These are phyloP conservation scores for Diaporthe humulicola DNA, from an alignment of 2,329 filamentous ascomycete species.

Conservation along the genomic window DNA sequence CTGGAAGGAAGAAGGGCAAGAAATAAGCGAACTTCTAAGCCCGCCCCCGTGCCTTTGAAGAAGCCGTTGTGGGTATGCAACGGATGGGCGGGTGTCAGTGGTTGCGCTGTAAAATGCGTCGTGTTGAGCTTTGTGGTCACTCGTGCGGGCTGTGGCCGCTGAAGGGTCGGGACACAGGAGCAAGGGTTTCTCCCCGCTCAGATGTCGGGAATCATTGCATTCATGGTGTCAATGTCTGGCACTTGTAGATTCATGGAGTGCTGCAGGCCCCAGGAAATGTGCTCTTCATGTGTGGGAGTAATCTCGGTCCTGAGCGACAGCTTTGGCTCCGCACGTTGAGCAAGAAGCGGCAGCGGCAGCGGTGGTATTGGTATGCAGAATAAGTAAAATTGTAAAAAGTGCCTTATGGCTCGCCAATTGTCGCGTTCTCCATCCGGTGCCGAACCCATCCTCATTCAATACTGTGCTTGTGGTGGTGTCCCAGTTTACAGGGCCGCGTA, in stretches of 20 bases:
- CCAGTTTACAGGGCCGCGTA: not conserved
- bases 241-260: not conserved
- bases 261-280: not conserved
- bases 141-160: not conserved
- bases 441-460: not conserved
- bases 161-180: not conserved
- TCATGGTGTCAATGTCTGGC: not conserved
- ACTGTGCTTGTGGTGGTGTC: not conserved
- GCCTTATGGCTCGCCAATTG: not conserved
- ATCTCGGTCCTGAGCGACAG: not conserved
- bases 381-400: conserved; percentile 1
- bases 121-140: not conserved
- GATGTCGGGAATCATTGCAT: not conserved
- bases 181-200: not conserved
- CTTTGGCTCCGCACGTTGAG: not conserved
- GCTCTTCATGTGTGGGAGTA: not conserved
- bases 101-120: not conserved
- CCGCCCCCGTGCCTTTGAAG: not conserved
- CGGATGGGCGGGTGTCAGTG: not conserved
- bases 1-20: conserved; percentile 92
- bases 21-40: conserved; percentile 60
- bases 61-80: not conserved
- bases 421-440: not conserved
- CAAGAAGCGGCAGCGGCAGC: not conserved
- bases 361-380: not conserved